A percentile compares a stretch with the other conserved stretches of the same genome.
Conservation (phyloP, 2,329 filamentous ascomycete genomes). For the Penicillium paneum region DNA sequence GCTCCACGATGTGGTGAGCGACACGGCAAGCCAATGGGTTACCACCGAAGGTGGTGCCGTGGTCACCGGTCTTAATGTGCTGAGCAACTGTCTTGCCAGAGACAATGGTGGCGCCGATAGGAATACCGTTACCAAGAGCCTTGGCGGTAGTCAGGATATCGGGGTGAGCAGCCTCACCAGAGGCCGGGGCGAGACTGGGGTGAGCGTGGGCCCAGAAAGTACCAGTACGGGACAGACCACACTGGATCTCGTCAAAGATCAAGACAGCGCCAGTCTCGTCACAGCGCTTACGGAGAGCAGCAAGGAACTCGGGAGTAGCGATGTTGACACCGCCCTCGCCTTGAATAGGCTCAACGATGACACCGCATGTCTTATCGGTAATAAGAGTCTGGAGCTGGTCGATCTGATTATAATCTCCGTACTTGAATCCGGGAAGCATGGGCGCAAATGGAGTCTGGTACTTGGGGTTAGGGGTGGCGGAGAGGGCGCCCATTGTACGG, state of each 20-base stretch:
- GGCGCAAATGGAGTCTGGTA: constrained; percentile 94
- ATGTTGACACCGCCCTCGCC: constrained; percentile 91
- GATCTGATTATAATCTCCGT: constrained; percentile 82
- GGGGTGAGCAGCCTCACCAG: constrained; percentile 70
- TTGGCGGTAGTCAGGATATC: constrained; percentile 94
- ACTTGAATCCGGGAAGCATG: constrained; percentile 90
- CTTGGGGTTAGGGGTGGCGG: constrained; percentile 96
- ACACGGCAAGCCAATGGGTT: constrained; percentile 83
- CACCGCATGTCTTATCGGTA: constrained; percentile 82
- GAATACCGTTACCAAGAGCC: constrained; percentile 93
- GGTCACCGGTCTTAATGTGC: constrained; percentile 72
- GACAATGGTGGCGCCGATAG: constrained; percentile 78
- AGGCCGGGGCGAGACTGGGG: constrained; percentile 53
- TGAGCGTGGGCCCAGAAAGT: constrained; percentile 81
- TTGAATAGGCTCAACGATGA: constrained; percentile 96
- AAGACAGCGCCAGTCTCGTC: constrained; percentile 83
- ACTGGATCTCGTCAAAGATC: constrained; percentile 97
- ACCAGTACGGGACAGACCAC: constrained; percentile 83
- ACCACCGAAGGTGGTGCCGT: constrained; percentile 91
- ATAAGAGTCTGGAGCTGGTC: constrained; percentile 68
- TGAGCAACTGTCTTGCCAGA: constrained; percentile 63
- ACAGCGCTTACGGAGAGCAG: constrained; percentile 78
- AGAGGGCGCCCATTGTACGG: constrained; percentile 89
- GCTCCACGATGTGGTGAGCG: constrained; percentile 78
- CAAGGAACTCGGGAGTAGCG: constrained; percentile 76